Evolutionary conservation across 1,284 basidiomycete species (phyloP).

Genomic region (Fomitopsis palustris): DNA sequence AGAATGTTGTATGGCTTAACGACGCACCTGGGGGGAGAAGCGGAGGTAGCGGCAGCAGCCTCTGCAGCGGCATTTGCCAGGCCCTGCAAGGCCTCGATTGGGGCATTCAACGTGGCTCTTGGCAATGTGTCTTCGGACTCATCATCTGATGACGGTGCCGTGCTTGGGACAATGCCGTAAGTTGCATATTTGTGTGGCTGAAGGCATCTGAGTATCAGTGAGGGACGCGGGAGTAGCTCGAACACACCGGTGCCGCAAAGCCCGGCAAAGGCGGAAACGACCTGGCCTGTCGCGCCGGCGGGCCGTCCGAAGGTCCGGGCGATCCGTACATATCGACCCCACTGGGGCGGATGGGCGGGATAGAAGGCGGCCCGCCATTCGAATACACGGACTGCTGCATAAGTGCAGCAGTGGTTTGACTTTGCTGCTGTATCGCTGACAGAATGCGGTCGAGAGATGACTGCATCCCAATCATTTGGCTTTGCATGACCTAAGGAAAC

Average conservation of each 20-base stretch:
- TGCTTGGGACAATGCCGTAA: conserved; percentile 83
- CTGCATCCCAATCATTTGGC: conserved; percentile 89
- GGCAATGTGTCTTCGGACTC: conserved; percentile 85
- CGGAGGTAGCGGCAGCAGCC: conserved; percentile 72
- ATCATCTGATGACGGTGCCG: conserved; percentile 81
- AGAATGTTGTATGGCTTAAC: not conserved
- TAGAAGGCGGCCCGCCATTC: conserved; percentile 19
- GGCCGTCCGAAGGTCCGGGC: conserved; percentile 20
- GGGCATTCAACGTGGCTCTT: conserved; percentile 78
- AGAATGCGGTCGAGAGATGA: conserved; percentile 80
- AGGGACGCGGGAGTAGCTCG: not conserved
- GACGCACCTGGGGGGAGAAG: conserved; percentile 43
- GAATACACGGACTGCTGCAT: conserved; percentile 31
- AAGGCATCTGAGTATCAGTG: not conserved
- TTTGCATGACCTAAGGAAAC: conserved; percentile 70
- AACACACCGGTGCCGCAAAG: conserved; percentile 80
- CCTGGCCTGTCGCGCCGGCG: conserved; percentile 19
- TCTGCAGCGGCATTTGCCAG: conserved; percentile 92
- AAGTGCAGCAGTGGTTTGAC: conserved; percentile 24
- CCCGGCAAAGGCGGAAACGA: conserved; percentile 82
- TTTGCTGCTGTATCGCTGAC: conserved; percentile 58
- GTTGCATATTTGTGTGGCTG: conserved; percentile 88
- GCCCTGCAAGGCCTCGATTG: conserved; percentile 90
- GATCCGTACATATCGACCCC: conserved; percentile 28
- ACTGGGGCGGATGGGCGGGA: conserved; percentile 19